A percentile compares a stretch with the other conserved stretches of the same genome.
Conservation (phyloP, 2,329 filamentous ascomycete genomes). For the Triangularia verruculosa region DNA sequence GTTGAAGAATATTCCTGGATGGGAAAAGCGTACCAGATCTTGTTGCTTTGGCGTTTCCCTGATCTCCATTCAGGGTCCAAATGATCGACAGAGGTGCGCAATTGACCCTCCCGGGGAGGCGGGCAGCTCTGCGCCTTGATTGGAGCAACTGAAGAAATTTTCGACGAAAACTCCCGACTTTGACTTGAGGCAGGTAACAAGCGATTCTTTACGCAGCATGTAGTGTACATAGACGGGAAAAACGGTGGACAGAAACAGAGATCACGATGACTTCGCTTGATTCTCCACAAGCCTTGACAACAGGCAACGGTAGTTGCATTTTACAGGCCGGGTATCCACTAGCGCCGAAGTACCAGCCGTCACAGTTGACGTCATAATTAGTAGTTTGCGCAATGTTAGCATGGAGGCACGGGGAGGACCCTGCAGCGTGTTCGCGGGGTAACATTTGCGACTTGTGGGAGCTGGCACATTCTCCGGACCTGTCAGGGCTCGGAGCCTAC, state of each 20-base stretch:
- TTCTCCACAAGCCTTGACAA: neutral
- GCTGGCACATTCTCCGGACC: neutral
- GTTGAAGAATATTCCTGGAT: neutral
- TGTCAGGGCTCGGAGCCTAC: too few species aligned
- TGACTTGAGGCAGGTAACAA: too few species aligned
- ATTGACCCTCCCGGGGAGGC: neutral
- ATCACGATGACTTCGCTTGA: neutral
- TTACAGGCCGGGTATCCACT: neutral
- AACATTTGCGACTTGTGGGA: neutral
- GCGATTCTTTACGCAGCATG: too few species aligned
- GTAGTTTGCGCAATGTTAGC: neutral
- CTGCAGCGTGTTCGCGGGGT: neutral
- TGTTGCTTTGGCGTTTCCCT: neutral
- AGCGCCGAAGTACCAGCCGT: neutral
- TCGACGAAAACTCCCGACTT: too few species aligned
- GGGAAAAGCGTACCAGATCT: neutral
- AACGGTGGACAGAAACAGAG: neutral
- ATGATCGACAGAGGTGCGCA: neutral
- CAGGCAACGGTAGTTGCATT: neutral
- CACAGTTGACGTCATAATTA: neutral
- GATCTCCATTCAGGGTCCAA: neutral
- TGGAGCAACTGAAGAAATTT: too few species aligned
- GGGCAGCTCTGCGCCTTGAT: neutral
- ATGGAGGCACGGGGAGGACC: neutral
- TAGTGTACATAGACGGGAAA: too few species aligned